Base-by-base conservation (phyloP, 2,329 filamentous ascomycete species). In the Xylariomycetidae sp. region DNA sequence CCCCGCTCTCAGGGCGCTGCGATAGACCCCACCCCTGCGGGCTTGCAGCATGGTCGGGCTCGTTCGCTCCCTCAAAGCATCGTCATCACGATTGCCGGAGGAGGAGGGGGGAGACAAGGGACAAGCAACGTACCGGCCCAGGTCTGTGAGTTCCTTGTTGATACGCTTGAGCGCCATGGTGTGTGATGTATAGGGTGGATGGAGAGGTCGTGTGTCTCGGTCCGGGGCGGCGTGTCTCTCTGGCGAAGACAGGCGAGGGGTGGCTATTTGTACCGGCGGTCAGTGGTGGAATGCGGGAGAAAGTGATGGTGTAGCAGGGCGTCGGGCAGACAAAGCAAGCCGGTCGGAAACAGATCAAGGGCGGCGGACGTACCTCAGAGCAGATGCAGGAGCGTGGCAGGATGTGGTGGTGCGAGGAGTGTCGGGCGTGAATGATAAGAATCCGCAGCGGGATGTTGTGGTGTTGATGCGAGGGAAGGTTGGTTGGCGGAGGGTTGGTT, bases 71-170 rank as follows among this genome's bases (percentile, higher is more conserved):
- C n/a, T n/a, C n/a, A 37, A 42, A 34, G 37, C 26, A 37, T 32
- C 35, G 38, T 32, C 34, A 33, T 31, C 33, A 39, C 29, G 39
- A 34, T 32, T 23, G 12, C 38, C 25, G 25, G 31, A 24, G 25
- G n/a, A 32, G 10, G 9, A 1, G 19, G 33, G 20, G 25, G 32
- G 33, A 43, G 40, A 37, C 26, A 25, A 34, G 28, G 28, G 37
- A 39, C 37, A 48, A 40, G 39, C 33, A 28, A 72, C 73, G 59
- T 82, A 90, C 85, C 85, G 84, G 71, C 85, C 85, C 67, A 92
- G 76, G 64, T 92, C 85, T 66, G 83, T 82, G 63, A 92, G 79
- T 70, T 92, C 85, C 81, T 89, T 92, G 77, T 90, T 90, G 68
- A 92, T 92, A 67, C 85, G 81, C 82, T 92, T 92, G 57, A 92